Conservation (phyloP, 1,139 yeast genomes). For the Kazachstania sp. region DNA sequence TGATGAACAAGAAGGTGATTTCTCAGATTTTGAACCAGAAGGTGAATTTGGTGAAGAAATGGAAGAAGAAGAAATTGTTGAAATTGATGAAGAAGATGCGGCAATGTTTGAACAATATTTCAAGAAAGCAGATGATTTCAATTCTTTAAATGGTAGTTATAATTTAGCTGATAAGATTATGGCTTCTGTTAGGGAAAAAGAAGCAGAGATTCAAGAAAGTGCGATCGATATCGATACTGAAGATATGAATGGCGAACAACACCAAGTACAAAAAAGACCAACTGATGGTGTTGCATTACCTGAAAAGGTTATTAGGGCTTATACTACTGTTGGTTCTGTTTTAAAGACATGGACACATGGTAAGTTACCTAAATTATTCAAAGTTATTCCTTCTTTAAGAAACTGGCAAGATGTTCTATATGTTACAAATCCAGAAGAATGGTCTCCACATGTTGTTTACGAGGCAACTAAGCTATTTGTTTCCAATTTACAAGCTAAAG, state of each 20-base stretch:
- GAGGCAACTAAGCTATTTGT: constrained; percentile 94
- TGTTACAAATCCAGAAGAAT: constrained; percentile 81
- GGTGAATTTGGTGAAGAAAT: constrained; percentile 41
- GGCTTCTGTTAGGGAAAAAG: constrained; percentile 78
- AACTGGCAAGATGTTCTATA: constrained; percentile 94
- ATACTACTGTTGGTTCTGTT: constrained; percentile 82
- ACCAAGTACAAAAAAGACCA: constrained; percentile 15
- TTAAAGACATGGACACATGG: constrained; percentile 92
- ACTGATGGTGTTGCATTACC: constrained; percentile 67
- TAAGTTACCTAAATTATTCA: constrained; percentile 87
- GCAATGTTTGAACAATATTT: constrained; percentile 62
- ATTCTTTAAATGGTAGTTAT: constrained; percentile 39
- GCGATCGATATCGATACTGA: constrained; percentile 13
- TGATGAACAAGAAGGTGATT: constrained; percentile 41
- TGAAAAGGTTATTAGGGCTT: constrained; percentile 91
- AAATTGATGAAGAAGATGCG: constrained; percentile 62
- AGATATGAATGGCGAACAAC: constrained; percentile 20
- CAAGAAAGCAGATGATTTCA: constrained; percentile 36
- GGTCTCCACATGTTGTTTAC: constrained; percentile 96
- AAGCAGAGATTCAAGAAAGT: constrained; percentile 31
- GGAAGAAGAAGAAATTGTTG: constrained; percentile 49
- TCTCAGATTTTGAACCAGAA: constrained; percentile 42
- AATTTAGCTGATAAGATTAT: constrained; percentile 86
- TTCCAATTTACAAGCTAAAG: constrained; percentile 76
- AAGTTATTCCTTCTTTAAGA: constrained; percentile 81